Conservation (phyloP, 345 rosid species). For the Tarenaya hassleriana region DNA sequence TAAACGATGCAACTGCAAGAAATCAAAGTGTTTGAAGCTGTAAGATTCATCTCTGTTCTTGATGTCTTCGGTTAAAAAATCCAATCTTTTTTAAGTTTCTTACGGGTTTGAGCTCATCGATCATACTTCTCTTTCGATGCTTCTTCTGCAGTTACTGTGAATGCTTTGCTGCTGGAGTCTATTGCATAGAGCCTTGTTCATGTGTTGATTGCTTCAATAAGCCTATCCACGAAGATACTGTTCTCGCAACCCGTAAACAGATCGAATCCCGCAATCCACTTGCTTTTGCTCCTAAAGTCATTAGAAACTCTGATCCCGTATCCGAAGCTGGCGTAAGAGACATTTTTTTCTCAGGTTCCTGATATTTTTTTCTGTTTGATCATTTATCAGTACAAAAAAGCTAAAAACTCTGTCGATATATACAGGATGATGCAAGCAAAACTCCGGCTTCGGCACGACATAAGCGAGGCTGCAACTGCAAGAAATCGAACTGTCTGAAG, state of each 20-base stretch:
- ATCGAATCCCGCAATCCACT: conserved; percentile 87
- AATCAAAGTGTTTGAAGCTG: conserved; percentile 97
- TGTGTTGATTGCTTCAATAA: conserved; percentile 89
- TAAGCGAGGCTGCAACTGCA: conserved; percentile 98
- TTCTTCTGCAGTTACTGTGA: conserved; percentile 44
- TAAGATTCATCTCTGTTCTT: conserved; percentile 38
- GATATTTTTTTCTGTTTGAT: background rate
- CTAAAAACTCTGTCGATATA: conserved; percentile 3
- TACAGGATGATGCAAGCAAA: conserved; percentile 70
- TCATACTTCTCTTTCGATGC: background rate
- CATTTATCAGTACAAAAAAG: too few species aligned
- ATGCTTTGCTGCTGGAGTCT: conserved; percentile 96
- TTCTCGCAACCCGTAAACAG: conserved; percentile 83
- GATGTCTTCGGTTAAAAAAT: background rate
- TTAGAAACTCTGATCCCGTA: conserved; percentile 44
- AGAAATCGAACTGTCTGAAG: conserved; percentile 87
- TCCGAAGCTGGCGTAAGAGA: conserved; percentile 51
- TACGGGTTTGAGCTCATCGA: conserved; percentile 11
- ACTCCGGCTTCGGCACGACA: conserved; percentile 97
- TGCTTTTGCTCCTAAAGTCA: conserved; percentile 95
- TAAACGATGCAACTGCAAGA: conserved; percentile 95
- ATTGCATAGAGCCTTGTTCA: conserved; percentile 79
- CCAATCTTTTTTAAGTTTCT: conserved; percentile 7
- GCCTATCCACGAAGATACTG: conserved; percentile 75
- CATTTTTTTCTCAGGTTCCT: too few species aligned